Evolutionary conservation across 2,329 filamentous ascomycete genomes (phyloP).

Genomic region (Juglanconis juglandina): DNA sequence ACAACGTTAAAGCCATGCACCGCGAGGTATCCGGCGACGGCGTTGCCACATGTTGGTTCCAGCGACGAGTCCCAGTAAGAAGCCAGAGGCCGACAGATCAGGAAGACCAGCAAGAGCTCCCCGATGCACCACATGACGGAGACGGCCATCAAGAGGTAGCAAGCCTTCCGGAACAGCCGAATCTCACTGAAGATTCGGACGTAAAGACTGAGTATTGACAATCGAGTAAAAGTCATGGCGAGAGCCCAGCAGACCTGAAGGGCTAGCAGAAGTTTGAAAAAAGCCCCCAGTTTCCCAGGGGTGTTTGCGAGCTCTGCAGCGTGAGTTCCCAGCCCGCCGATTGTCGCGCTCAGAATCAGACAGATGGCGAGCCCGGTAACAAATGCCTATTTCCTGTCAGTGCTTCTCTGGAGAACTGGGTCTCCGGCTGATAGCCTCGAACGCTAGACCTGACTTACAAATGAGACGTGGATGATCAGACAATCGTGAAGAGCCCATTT

Average conservation of each 20-base stretch:
- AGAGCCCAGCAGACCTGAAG: background rate
- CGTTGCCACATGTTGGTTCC: background rate
- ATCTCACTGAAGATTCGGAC: background rate
- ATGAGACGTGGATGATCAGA: background rate
- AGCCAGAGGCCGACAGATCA: background rate
- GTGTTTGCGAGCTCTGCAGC: background rate
- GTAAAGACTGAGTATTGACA: background rate
- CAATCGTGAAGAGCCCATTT: background rate
- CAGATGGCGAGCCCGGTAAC: background rate
- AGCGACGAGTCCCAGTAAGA: background rate
- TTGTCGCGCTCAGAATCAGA: background rate
- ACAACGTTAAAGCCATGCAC: background rate
- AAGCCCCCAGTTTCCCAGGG: background rate
- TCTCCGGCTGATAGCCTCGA: background rate
- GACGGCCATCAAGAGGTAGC: background rate
- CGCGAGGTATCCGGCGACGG: background rate
- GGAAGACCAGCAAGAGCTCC: background rate
- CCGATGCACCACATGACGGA: background rate
- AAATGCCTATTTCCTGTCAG: background rate
- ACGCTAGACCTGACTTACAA: background rate
- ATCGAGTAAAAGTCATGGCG: background rate
- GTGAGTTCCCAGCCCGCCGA: background rate
- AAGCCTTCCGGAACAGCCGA: background rate
- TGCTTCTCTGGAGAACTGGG: background rate
- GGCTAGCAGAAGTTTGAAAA: background rate